Evolutionary conservation across 495 filamentous ascomycete species (phyloP).

Genomic region (Penicillium mononematosum): DNA sequence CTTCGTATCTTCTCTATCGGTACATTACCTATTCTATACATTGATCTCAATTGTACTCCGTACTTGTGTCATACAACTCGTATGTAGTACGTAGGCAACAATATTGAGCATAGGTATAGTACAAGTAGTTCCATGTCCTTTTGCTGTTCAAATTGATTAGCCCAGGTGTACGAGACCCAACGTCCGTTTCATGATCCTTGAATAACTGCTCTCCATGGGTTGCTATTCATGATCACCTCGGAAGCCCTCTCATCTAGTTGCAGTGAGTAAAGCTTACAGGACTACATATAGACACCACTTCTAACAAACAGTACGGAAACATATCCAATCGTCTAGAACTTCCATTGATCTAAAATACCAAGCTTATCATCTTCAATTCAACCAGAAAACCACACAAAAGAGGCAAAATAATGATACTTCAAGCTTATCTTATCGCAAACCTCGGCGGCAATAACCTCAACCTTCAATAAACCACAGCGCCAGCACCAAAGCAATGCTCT

Average conservation of each 20-base stretch:
- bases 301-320: background rate
- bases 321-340: background rate
- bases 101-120: background rate
- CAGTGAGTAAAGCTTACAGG: too few species aligned
- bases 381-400: background rate
- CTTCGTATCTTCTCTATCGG: background rate
- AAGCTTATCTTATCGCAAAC: slow-evolving; percentile 10
- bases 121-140: background rate
- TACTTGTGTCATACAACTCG: background rate
- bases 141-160: too few species aligned
- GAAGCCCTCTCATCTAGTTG: too few species aligned
- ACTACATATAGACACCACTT: too few species aligned
- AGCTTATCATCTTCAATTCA: background rate
- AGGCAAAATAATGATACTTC: background rate
- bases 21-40: background rate
- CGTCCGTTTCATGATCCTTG: too few species aligned
- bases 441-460: slow-evolving; percentile 4
- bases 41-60: background rate
- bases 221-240: too few species aligned
- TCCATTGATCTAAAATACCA: background rate
- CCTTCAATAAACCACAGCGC: background rate
- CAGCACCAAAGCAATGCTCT: slow-evolving; percentile 11
- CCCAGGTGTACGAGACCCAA: too few species aligned
- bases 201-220: too few species aligned
- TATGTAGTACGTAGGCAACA: background rate